These are phyloP conservation scores for Mortierella polycephala DNA, from an alignment of 371 early-diverging fungal genomes.

Conservation along the genomic window DNA sequence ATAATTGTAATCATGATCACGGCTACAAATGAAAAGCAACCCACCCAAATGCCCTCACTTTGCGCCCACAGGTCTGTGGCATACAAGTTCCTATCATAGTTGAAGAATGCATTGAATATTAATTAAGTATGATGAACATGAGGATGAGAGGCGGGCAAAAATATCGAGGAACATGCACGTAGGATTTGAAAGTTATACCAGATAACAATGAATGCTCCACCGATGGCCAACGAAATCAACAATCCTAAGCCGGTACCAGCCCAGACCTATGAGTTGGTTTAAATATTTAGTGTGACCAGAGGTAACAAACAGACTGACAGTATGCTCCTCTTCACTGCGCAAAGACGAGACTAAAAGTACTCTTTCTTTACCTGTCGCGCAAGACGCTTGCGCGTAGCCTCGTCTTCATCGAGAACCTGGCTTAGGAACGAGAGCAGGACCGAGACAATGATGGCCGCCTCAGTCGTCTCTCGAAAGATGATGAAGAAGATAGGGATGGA, in stretches of 20 bases:
- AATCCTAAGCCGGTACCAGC: conserved; percentile 72
- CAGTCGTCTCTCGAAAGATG: conserved; percentile 84
- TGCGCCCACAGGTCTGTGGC: conserved; percentile 75
- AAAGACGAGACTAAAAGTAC: neutral
- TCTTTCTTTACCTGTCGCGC: conserved; percentile 60
- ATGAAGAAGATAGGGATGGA: conserved; percentile 87
- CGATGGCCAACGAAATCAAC: conserved; percentile 71
- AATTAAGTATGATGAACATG: neutral
- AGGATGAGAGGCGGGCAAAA: neutral
- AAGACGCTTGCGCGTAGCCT: conserved; percentile 58
- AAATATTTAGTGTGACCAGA: no score
- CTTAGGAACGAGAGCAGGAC: conserved; percentile 79
- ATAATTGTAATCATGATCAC: conserved; percentile 75
- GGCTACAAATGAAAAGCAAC: conserved; percentile 77
- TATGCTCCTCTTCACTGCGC: no score
- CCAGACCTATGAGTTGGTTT: conserved; percentile 58
- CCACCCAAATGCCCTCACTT: conserved; percentile 85
- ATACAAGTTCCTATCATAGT: conserved; percentile 53
- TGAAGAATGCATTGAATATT: neutral
- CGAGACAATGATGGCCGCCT: conserved; percentile 85
- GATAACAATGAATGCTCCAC: conserved; percentile 76
- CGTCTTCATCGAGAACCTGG: conserved; percentile 65
- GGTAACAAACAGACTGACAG: neutral
- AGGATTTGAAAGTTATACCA: conserved; percentile 55
- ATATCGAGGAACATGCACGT: neutral